Base-by-base conservation (phyloP, 192 early-diverging fungal species). In the Dispira parvispora region DNA sequence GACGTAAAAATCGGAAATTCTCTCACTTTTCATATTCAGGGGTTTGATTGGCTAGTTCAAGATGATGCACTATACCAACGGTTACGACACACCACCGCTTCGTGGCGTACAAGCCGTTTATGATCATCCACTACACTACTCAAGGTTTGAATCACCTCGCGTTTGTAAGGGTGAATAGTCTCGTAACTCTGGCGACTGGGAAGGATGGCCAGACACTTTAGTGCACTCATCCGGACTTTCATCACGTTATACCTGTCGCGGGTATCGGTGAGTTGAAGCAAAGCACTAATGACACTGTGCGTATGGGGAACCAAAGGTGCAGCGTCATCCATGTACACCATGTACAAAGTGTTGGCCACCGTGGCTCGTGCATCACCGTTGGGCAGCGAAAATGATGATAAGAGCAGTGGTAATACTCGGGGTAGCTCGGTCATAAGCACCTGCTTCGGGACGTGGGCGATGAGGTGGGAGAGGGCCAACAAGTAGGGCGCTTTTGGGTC, bases 71-170 rank as follows among this genome's bases (percentile, higher is more conserved):
- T 21, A 18, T 70, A 92, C 92, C 92, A 98, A 64, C 86, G 86
- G 70, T 79, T 84, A 49, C 91, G 75, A 45, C 88, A 86, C 61
- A 90, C 85, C 8, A 88, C 90, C 0, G 92, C 96, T 65, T 91
- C 88, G 52, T 77, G 73, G 63, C 96, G 77, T 16, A 98, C 96
- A 21, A 85, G 52, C 38, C 92, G 79, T 75, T 95, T 95, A 26
- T 69, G 84, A 68, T 98, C 96, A 72, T 96, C 92, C 62, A 94
- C 67, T 0, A 83, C 74, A 38, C 57, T 63, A 5, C 68, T 71
- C 42, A 98, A 74, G 26, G 82, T 80, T 38, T 75, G 70, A 16
- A 91, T 63, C 11, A 94, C 77, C 61, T 73, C 18, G 57, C 66
- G 65, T 68, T 84, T 84, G 53, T 82, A 78, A 0, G 87, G 82